phyloP scores from a whole-genome alignment of 2,329 filamentous ascomycete species.

The Alternaria tenuissima region DNA sequence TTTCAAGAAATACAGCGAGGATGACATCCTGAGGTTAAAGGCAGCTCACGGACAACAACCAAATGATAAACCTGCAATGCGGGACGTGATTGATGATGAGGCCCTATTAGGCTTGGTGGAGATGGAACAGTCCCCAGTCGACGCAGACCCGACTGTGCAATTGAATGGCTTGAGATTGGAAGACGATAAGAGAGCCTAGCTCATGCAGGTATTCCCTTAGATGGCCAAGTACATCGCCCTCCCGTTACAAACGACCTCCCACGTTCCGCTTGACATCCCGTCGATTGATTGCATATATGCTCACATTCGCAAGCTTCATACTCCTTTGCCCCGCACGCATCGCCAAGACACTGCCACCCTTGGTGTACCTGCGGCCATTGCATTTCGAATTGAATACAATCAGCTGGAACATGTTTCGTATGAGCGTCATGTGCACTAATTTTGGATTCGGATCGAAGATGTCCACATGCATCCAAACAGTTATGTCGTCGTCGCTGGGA shows the following conservation, averaged over 20 bases:
- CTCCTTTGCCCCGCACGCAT: not conserved
- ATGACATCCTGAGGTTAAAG: slow-evolving; percentile 35
- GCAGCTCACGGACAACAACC: slow-evolving; percentile 44
- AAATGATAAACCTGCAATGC: slow-evolving; percentile 33
- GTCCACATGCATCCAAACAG: not conserved
- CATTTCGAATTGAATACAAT: not conserved
- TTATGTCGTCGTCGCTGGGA: not conserved
- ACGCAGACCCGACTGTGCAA: slow-evolving; percentile 20
- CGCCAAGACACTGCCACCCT: not conserved
- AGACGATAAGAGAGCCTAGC: slow-evolving; percentile 20
- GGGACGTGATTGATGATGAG: slow-evolving; percentile 45
- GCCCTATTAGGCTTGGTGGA: slow-evolving; percentile 41
- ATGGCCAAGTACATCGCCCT: not conserved
- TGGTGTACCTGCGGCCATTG: not conserved
- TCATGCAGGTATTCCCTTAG: not conserved
- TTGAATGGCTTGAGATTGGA: slow-evolving; percentile 33
- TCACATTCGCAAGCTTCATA: not conserved
- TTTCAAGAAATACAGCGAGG: slow-evolving; percentile 39
- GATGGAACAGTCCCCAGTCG: slow-evolving; percentile 22
- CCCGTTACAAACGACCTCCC: not conserved
- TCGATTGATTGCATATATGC: not conserved
- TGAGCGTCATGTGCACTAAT: not conserved
- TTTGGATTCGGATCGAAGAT: not conserved
- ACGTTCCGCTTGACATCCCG: not conserved
- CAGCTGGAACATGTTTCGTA: slow-evolving; percentile 3